Conservation (phyloP, 106 monocot genomes). For the Acorus calamus region DNA sequence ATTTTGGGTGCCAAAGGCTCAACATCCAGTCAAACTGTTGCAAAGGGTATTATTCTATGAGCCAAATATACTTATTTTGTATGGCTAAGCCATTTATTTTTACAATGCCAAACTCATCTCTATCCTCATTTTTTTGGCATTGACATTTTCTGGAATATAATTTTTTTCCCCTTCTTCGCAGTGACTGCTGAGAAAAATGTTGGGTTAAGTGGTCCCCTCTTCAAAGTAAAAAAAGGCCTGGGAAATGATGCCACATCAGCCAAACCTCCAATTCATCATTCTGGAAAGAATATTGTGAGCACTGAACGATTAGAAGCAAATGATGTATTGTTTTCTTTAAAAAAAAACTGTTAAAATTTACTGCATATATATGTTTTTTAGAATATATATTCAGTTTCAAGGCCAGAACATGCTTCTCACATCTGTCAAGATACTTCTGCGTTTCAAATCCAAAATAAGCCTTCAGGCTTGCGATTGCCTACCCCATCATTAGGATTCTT, state of each 20-base stretch:
- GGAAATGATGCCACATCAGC: slow-evolving; percentile 9
- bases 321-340: neutral
- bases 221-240: slow-evolving; percentile 2
- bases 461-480: slow-evolving; percentile 64
- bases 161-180: slow-evolving; percentile 15
- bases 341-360: slow-evolving; percentile 3
- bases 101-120: too few relatives aligned
- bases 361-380: neutral
- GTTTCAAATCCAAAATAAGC: slow-evolving; percentile 16
- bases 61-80: too few relatives aligned
- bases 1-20: too few relatives aligned
- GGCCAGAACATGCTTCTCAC: slow-evolving; percentile 9
- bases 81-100: too few relatives aligned
- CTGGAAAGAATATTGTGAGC: slow-evolving; percentile 23
- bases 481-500: slow-evolving; percentile 77
- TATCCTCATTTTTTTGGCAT: too few relatives aligned
- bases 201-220: neutral
- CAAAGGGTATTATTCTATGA: too few relatives aligned
- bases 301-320: neutral
- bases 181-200: slow-evolving; percentile 14
- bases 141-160: too few relatives aligned
- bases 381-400: neutral
- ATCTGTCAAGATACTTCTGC: slow-evolving; percentile 8
- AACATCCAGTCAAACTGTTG: too few relatives aligned
- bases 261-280: slow-evolving; percentile 9